Evolutionary conservation across 768 basidiomycete genomes (phyloP).

Genomic region (Podaxis carcinomalis): DNA sequence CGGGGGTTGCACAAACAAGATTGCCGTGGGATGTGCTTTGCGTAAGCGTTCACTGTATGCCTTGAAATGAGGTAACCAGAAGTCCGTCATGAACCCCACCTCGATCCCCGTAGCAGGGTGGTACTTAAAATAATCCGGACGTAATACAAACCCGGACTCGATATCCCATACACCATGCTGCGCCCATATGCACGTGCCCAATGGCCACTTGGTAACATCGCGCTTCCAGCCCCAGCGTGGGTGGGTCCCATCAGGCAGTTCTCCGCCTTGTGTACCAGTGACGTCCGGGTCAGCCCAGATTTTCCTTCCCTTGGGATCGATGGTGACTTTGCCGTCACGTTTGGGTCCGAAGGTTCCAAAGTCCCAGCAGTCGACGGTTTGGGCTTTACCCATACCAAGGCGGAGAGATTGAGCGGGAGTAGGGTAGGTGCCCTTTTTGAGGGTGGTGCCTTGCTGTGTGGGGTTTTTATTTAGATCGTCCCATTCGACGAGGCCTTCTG

Average conservation of each 20-base stretch:
- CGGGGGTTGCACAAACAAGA: slow-evolving; percentile 88
- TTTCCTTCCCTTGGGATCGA: slow-evolving; percentile 80
- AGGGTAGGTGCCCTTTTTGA: slow-evolving; percentile 86
- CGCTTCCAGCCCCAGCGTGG: slow-evolving; percentile 83
- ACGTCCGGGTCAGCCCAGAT: slow-evolving; percentile 65
- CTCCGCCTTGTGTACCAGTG: slow-evolving; percentile 15
- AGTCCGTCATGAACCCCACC: slow-evolving; percentile 72
- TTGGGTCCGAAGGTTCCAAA: slow-evolving; percentile 79
- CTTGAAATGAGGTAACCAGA: slow-evolving; percentile 72
- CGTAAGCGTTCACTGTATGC: slow-evolving; percentile 58
- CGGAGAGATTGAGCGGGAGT: slow-evolving; percentile 80
- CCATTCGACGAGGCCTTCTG: slow-evolving; percentile 72
- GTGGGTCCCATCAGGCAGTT: slow-evolving; percentile 45
- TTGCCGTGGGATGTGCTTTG: slow-evolving; percentile 69
- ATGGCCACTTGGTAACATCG: slow-evolving; percentile 54
- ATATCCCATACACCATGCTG: slow-evolving; percentile 87
- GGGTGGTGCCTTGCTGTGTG: slow-evolving; percentile 57
- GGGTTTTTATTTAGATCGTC: slow-evolving; percentile 66
- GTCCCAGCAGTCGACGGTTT: slow-evolving; percentile 78
- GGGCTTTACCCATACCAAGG: slow-evolving; percentile 83
- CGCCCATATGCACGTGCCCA: slow-evolving; percentile 85
- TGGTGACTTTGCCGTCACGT: slow-evolving; percentile 65
- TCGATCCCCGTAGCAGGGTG: slow-evolving; percentile 36
- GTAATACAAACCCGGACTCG: slow-evolving; percentile 58
- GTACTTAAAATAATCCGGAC: slow-evolving; percentile 72